A percentile compares a stretch with the other conserved stretches of the same genome.
Evolutionary conservation across 441 rosid genomes (phyloP).

Genomic region (Euphorbia corollata): DNA sequence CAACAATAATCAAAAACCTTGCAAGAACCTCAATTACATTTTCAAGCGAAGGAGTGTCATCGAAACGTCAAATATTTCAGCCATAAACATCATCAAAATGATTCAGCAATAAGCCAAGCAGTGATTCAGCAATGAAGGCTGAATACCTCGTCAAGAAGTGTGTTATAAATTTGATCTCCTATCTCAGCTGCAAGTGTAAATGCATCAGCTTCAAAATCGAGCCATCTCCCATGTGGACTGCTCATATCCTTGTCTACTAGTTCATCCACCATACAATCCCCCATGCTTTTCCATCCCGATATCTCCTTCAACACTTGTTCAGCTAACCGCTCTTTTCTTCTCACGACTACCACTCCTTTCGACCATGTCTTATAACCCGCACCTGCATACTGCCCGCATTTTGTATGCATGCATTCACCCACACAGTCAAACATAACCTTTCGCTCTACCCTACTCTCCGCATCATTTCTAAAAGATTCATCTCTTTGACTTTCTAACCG

Average conservation of each 20-base stretch:
- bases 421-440: conserved; percentile 62
- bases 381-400: conserved; percentile 39
- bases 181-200: too few relatives aligned
- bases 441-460: conserved; percentile 34
- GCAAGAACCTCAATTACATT: background rate
- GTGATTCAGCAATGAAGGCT: too few relatives aligned
- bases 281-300: conserved; percentile 50
- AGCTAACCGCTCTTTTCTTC: conserved; percentile 49
- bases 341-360: conserved; percentile 40
- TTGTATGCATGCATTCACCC: conserved; percentile 55
- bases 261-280: conserved; percentile 83
- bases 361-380: conserved; percentile 55
- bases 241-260: conserved; percentile 92
- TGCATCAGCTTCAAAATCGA: conserved; percentile 37
- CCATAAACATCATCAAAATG: too few relatives aligned
- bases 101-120: too few relatives aligned
- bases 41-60: too few relatives aligned
- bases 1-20: background rate
- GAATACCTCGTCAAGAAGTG: too few relatives aligned
- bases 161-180: too few relatives aligned
- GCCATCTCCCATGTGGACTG: conserved; percentile 72
- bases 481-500: conserved; percentile 45
- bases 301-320: conserved; percentile 73
- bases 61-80: too few relatives aligned
- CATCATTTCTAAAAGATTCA: conserved; percentile 22